These are phyloP conservation scores for Glonium stellatum DNA, from an alignment of 495 filamentous ascomycete species.

Conservation along the genomic window DNA sequence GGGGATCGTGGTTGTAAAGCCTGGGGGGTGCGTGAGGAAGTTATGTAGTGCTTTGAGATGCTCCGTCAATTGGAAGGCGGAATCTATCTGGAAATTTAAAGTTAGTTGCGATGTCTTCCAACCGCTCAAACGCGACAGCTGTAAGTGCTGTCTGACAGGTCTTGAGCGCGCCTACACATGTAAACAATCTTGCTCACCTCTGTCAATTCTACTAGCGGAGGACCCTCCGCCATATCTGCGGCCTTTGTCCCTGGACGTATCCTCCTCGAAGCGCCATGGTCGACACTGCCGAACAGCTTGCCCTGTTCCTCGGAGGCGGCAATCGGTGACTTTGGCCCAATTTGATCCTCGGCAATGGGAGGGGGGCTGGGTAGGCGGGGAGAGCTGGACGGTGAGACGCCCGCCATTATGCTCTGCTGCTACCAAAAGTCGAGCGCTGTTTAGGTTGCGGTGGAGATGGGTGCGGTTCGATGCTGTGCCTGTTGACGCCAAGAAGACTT, in stretches of 20 bases:
- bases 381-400: constrained; percentile 67
- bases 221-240: constrained; percentile 83
- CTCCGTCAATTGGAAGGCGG: constrained; percentile 96
- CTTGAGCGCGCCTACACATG: neutral
- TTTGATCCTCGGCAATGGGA: constrained; percentile 83
- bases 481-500: neutral
- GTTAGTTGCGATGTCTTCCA: neutral
- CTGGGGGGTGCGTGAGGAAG: constrained; percentile 60
- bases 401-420: constrained; percentile 38
- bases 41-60: constrained; percentile 89
- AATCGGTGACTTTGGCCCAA: constrained; percentile 74
- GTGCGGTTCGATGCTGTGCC: neutral
- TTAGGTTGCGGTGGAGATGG: neutral
- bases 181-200: constrained; percentile 51
- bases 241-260: constrained; percentile 90
- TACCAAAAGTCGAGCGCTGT: constrained; percentile 7
- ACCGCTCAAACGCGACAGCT: neutral
- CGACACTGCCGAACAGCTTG: constrained; percentile 38
- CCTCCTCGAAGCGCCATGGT: constrained; percentile 66
- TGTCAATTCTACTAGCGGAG: constrained; percentile 73
- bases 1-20: constrained; percentile 48
- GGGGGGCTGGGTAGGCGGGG: constrained; percentile 84
- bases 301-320: constrained; percentile 47
- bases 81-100: constrained; percentile 53
- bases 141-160: neutral